Conservation (phyloP, 2,329 filamentous ascomycete species). For the Magnaporthiopsis rhizophila region DNA sequence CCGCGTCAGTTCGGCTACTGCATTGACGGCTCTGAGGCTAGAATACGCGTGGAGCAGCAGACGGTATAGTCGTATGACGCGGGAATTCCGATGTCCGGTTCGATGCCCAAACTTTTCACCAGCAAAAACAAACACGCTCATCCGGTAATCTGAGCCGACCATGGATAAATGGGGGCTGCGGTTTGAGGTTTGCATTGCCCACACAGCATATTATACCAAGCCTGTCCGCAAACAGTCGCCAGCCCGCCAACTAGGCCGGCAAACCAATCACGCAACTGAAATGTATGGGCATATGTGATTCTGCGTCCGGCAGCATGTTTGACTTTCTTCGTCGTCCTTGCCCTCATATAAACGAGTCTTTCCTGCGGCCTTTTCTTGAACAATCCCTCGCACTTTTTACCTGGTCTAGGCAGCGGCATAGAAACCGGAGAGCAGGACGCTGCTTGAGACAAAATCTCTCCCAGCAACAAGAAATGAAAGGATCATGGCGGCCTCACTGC, state of each 20-base stretch:
- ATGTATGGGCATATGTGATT: not conserved
- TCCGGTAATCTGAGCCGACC: too few species aligned
- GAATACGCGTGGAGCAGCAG: constrained; percentile 57
- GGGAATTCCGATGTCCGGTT: too few species aligned
- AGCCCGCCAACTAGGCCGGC: not conserved
- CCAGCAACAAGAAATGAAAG: too few species aligned
- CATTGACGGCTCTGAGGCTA: constrained; percentile 65
- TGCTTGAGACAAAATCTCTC: not conserved
- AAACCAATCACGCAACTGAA: not conserved
- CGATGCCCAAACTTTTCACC: too few species aligned
- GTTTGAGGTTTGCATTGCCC: too few species aligned
- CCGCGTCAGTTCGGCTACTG: constrained; percentile 77
- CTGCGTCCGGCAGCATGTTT: not conserved
- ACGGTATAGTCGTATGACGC: not conserved
- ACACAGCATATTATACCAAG: not conserved
- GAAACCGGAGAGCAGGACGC: not conserved
- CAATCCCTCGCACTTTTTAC: not conserved
- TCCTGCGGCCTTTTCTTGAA: not conserved
- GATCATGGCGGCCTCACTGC: not conserved
- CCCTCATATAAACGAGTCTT: not conserved
- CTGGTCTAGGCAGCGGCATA: not conserved
- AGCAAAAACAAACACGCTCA: too few species aligned
- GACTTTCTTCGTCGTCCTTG: too few species aligned
- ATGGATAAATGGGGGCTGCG: too few species aligned
- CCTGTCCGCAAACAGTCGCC: not conserved